phyloP scores from a whole-genome alignment of 2,329 filamentous ascomycete species.

The Colletotrichum navitas region DNA sequence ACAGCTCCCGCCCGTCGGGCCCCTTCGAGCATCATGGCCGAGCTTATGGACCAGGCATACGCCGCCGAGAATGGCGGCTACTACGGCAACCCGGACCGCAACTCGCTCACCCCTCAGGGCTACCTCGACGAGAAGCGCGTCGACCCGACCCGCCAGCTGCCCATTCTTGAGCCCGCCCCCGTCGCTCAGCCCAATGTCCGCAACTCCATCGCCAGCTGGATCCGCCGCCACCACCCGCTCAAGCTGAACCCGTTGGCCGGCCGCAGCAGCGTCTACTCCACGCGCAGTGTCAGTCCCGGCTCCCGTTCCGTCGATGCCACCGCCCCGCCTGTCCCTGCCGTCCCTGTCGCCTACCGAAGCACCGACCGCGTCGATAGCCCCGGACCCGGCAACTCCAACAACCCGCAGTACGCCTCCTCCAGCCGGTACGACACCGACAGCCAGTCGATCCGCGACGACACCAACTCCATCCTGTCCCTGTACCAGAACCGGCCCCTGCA shows the following conservation, averaged over 20 bases:
- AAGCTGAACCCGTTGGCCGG: slow-evolving; percentile 43
- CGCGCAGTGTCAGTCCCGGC: slow-evolving; percentile 12
- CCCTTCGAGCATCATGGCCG: slow-evolving; percentile 43
- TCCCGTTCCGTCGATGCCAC: background rate
- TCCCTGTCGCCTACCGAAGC: slow-evolving; percentile 29
- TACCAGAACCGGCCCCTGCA: slow-evolving; percentile 25
- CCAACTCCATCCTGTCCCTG: slow-evolving; percentile 32
- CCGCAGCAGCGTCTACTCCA: slow-evolving; percentile 38
- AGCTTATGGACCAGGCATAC: slow-evolving; percentile 44
- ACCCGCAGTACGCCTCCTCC: slow-evolving; percentile 10
- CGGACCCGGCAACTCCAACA: background rate
- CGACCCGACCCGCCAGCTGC: slow-evolving; percentile 36
- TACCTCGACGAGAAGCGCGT: slow-evolving; percentile 43
- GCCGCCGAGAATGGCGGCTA: slow-evolving; percentile 43
- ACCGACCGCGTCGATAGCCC: slow-evolving; percentile 16
- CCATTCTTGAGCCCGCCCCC: slow-evolving; percentile 37
- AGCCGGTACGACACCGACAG: slow-evolving; percentile 25
- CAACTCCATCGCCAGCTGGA: slow-evolving; percentile 46
- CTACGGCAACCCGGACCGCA: slow-evolving; percentile 2
- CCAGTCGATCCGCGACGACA: slow-evolving; percentile 3
- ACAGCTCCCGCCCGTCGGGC: slow-evolving; percentile 20
- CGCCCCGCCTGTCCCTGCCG: slow-evolving; percentile 26
- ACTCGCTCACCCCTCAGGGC: slow-evolving; percentile 33
- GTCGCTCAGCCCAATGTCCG: slow-evolving; percentile 43
- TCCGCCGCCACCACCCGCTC: slow-evolving; percentile 46